Conservation (phyloP, 768 basidiomycete genomes). For the Albatrellus ellisii region DNA sequence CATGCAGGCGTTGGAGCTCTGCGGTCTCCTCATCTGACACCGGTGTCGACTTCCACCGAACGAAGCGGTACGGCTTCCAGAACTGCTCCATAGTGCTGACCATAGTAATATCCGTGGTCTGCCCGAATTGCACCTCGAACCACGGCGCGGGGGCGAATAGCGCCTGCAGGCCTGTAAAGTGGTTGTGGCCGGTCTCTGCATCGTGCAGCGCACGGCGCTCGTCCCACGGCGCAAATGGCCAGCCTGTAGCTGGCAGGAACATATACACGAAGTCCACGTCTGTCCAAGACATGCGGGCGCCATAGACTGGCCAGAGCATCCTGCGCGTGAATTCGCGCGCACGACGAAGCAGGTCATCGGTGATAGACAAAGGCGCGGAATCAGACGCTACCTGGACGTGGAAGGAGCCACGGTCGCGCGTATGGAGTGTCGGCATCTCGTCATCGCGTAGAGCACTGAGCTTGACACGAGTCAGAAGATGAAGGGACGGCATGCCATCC, state of each 20-base stretch:
- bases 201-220: slow-evolving; percentile 24
- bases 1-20: slow-evolving; percentile 27
- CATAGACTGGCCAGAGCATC: slow-evolving; percentile 47
- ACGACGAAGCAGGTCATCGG: slow-evolving; percentile 21
- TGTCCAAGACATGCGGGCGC: slow-evolving; percentile 48
- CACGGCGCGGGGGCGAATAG: slow-evolving; percentile 25
- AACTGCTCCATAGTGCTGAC: slow-evolving; percentile 33
- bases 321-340: slow-evolving; percentile 43
- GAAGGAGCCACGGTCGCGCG: slow-evolving; percentile 28
- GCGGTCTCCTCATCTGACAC: slow-evolving; percentile 34
- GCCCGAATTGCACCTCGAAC: slow-evolving; percentile 33
- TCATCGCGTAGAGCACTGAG: slow-evolving; percentile 13
- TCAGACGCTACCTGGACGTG: slow-evolving; percentile 6
- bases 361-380: slow-evolving; percentile 10
- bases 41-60: slow-evolving; percentile 41
- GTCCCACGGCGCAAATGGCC: slow-evolving; percentile 29
- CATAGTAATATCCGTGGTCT: slow-evolving; percentile 33
- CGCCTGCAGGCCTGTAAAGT: background rate
- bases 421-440: slow-evolving; percentile 18
- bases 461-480: slow-evolving; percentile 33
- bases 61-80: slow-evolving; percentile 37
- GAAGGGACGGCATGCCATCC: slow-evolving; percentile 33
- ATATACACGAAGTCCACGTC: slow-evolving; percentile 51
- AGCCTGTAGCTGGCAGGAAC: slow-evolving; percentile 30
- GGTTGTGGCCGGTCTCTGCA: slow-evolving; percentile 5